Percentiles rank a stretch among this genome's conserved stretches.
These are phyloP conservation scores for Syzygium syzygioides DNA, from an alignment of 441 rosid species.

Conservation along the genomic window DNA sequence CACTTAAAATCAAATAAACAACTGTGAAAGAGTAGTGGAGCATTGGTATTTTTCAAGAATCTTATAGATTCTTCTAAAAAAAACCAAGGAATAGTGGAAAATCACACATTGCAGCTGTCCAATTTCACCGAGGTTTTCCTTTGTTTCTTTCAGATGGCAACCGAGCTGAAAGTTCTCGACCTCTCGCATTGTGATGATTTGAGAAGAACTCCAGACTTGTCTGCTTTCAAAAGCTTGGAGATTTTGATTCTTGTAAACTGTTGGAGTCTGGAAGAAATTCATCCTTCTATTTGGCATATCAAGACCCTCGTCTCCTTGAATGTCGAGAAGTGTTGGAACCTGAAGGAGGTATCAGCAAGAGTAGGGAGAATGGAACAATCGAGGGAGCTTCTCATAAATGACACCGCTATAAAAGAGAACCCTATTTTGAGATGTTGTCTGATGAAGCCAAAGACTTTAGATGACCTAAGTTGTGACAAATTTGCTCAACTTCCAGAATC, in stretches of 20 bases:
- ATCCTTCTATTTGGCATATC: too few relatives aligned
- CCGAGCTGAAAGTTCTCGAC: too few relatives aligned
- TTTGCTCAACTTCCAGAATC: background rate
- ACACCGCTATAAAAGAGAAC: background rate
- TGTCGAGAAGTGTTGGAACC: rapidly evolving
- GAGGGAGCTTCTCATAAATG: background rate
- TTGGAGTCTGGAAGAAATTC: too few relatives aligned
- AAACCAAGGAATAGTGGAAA: background rate
- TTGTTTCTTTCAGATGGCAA: too few relatives aligned
- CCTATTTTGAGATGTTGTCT: too few relatives aligned
- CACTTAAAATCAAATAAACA: background rate
- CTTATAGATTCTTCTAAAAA: background rate
- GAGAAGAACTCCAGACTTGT: too few relatives aligned
- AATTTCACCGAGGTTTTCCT: too few relatives aligned
- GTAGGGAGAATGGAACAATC: background rate
- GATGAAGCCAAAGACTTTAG: background rate
- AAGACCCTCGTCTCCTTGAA: background rate
- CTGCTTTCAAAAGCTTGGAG: too few relatives aligned
- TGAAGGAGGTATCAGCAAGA: background rate
- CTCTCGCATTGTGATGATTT: rapidly evolving
- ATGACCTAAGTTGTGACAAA: background rate
- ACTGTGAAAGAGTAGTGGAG: background rate
- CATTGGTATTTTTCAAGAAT: background rate
- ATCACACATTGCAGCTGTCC: too few relatives aligned
- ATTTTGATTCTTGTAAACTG: too few relatives aligned